Percentiles rank a stretch among this genome's conserved stretches.
These are phyloP conservation scores for Trametes villosa DNA, from an alignment of 768 basidiomycete genomes.

Conservation along the genomic window DNA sequence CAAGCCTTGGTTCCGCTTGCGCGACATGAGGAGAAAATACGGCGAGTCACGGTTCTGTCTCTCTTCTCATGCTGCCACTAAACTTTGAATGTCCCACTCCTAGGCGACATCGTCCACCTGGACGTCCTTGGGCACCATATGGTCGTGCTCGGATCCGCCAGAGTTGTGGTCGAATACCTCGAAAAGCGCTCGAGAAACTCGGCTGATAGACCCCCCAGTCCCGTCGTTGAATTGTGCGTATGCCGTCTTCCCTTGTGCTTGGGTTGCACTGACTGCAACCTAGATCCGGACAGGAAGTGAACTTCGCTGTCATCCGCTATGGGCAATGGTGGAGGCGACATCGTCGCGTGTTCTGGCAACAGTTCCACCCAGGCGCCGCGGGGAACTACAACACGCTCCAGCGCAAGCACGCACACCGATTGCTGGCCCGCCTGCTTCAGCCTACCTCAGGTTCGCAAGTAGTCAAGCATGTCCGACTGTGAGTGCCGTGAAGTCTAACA, in stretches of 20 bases:
- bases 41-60: neutral
- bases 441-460: neutral
- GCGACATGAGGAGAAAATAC: neutral
- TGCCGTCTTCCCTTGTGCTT: neutral
- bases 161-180: constrained; percentile 31
- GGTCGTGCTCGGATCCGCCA: constrained; percentile 28
- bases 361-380: constrained; percentile 2
- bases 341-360: constrained; percentile 15
- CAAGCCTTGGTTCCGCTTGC: constrained; percentile 3
- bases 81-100: neutral
- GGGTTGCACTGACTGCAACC: neutral
- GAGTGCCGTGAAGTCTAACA: neutral
- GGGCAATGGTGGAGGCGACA: constrained; percentile 19
- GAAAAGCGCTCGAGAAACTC: constrained; percentile 32
- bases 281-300: constrained; percentile 9
- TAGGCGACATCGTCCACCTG: constrained; percentile 5
- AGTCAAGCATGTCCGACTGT: neutral
- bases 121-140: constrained; percentile 6
- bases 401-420: neutral
- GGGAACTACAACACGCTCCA: neutral
- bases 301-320: constrained; percentile 6
- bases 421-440: neutral
- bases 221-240: constrained; percentile 1
- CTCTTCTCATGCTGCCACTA: too few relatives aligned
- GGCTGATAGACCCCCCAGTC: constrained; percentile 26